Evolutionary conservation across 2,329 filamentous ascomycete genomes (phyloP), one percentile per base, ranked within the genome.

Genomic region (Fusarium odoratissimum): DNA sequence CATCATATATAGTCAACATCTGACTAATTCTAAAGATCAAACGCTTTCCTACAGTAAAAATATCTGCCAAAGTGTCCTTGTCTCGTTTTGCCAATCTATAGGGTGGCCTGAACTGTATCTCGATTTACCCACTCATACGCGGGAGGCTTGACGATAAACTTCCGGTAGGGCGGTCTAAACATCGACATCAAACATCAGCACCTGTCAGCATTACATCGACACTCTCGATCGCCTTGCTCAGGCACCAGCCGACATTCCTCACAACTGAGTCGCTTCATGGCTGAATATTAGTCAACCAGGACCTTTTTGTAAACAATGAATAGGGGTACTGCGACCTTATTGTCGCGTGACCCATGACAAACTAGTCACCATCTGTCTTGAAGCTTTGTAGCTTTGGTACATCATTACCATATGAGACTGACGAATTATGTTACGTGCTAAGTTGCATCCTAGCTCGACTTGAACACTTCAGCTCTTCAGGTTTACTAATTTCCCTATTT

Each of bases 371-470:
- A 30, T 8, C 14, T 13, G 3, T 33, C 2, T 33, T 13, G 46
- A 8, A 2, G 8, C 10, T 33, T 13, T 49, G 11, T 2, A 2
- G 13, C 7, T 6, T 12, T 23, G 30, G 2, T 13, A 25, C 6
- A n/a, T 12, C 13, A 17, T 23, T 4, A 23, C 23, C 4, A 1
- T 25, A 11, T 0, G 6, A 37, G 13, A 37, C 4, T 5, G 1
- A 6, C 17, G 0, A 19, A 2, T 17, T 10, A 2, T 7, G 2
- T 19, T 7, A 1, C 10, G 5, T 49, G 12, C 0, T 2, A 8
- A 21, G 2, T 52, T 21, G 5, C 0, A 37, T 8, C 0, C 9
- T 25, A 5, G 4, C 12, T 16, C 1, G 8, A 11, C 2, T 10
- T 25, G 12, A 11, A 11, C 1, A 25, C 13, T 21, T 16, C 6